Conservation (phyloP, 768 basidiomycete species). For the Termitomyces heimii region DNA sequence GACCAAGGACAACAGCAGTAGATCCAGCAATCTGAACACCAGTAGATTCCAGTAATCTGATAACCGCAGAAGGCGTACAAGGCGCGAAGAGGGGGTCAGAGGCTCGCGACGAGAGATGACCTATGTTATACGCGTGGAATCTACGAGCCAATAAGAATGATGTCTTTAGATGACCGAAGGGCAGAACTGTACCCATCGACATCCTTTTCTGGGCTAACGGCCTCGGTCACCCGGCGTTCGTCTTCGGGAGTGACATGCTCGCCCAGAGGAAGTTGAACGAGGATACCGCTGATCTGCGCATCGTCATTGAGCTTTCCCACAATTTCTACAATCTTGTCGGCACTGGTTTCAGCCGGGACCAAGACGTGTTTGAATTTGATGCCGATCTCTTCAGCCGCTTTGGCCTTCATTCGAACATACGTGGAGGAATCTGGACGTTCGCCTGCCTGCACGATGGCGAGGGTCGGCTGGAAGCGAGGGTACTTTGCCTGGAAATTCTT, state of each 20-base stretch:
- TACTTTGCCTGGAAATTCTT: conserved; percentile 52
- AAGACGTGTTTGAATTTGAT: conserved; percentile 80
- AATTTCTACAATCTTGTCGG: conserved; percentile 68
- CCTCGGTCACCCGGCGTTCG: conserved; percentile 91
- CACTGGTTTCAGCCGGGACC: conserved; percentile 60
- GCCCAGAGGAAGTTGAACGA: conserved; percentile 94
- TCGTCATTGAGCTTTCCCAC: conserved; percentile 85
- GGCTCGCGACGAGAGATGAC: conserved; percentile 87
- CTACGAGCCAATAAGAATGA: conserved; percentile 31
- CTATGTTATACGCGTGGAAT: conserved; percentile 98
- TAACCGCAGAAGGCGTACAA: conserved; percentile 92
- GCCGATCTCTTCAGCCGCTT: conserved; percentile 92
- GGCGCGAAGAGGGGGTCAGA: conserved; percentile 87
- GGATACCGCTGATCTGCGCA: conserved; percentile 75
- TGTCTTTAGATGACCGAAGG: conserved; percentile 2
- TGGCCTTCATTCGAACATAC: conserved; percentile 97
- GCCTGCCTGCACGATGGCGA: conserved; percentile 93
- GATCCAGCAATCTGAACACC: conserved; percentile 71
- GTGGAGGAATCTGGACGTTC: conserved; percentile 84
- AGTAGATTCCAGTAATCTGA: conserved; percentile 87
- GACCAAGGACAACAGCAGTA: conserved; percentile 87
- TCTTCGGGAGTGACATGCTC: conserved; percentile 75
- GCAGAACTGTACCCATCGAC: conserved; percentile 75
- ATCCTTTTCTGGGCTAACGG: conserved; percentile 90
- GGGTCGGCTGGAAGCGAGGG: conserved; percentile 87